A percentile compares a stretch with the other conserved stretches of the same genome.
Evolutionary conservation across 805 yeast species (phyloP).

Genomic region (Tetrapisispora taiwanensis): DNA sequence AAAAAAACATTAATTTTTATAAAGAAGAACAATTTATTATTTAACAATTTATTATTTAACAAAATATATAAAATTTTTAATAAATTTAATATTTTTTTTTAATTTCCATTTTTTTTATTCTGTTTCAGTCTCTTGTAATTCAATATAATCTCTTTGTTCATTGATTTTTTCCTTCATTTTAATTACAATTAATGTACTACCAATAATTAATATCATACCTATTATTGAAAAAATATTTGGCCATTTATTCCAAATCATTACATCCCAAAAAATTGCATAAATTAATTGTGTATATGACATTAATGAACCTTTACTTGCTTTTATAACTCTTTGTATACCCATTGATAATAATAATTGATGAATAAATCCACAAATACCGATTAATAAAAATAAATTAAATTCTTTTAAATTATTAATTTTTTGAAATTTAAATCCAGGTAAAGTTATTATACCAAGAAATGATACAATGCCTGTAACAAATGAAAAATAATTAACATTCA

Average conservation of each 20-base stretch:
- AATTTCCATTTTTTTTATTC: not conserved
- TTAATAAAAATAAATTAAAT: slow-evolving; percentile 50
- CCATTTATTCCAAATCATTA: slow-evolving; percentile 56
- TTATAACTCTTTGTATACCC: slow-evolving; percentile 68
- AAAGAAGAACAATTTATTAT: too few species aligned
- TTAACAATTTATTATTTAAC: too few species aligned
- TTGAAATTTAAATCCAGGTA: slow-evolving; percentile 52
- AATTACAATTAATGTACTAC: slow-evolving; percentile 54
- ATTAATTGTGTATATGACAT: slow-evolving; percentile 70
- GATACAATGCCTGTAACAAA: slow-evolving; percentile 48
- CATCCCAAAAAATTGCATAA: slow-evolving; percentile 70
- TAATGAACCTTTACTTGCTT: slow-evolving; percentile 65
- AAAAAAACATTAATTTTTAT: too few species aligned
- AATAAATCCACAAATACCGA: slow-evolving; percentile 72
- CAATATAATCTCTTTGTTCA: not conserved
- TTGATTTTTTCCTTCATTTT: slow-evolving; percentile 6
- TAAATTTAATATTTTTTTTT: too few species aligned
- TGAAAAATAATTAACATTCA: slow-evolving; percentile 72
- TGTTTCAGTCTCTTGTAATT: not conserved
- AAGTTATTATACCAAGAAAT: slow-evolving; percentile 37
- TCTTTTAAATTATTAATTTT: slow-evolving; percentile 52
- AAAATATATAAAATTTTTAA: too few species aligned
- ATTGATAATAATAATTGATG: slow-evolving; percentile 74
- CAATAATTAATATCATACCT: slow-evolving; percentile 61
- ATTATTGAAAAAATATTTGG: slow-evolving; percentile 60